Evolutionary conservation across 192 early-diverging fungal genomes (phyloP), one percentile per base, ranked within the genome.

Genomic region (Gaertneriomyces sp.): DNA sequence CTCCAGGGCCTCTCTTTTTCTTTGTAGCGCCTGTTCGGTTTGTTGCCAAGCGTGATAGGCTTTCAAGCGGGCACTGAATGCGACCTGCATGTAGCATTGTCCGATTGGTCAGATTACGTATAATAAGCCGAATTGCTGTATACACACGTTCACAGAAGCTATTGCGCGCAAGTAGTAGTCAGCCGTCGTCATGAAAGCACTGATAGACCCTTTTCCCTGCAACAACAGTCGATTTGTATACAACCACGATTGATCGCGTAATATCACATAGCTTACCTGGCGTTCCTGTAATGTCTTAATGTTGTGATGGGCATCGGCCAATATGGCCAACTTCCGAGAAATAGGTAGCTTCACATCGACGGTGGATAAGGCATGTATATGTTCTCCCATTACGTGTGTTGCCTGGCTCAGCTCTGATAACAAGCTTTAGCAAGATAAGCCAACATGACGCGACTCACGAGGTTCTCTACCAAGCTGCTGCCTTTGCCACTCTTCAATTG

Each of bases 111-210:
- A 58, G 53, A 38, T 54, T 56, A n/a, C 55, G 2, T 45, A 33
- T 49, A 5, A 10, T 7, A 4, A 16, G 10, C n/a, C 54, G 54
- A 56, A 41, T 38, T 74, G 25, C 25, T 1, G 53, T 1, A 51
- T 39, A 19, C 56, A 33, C 33, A 87, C 84, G 53, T 91, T 86
- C 69, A 93, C 88, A 0, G 91, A 86, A 5, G 84, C 88, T 63
- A 93, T 91, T 62, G 90, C 81, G n/a, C 91, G 86, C 69, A 94
- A 82, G 69, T 96, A 90, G 70, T 95, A 93, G 57, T 96, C 93
- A 52, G 90, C 88, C 2, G 86, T 93, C 56, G 87, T 79, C 72
- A 87, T 87, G 57, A 94, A 74, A 5, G 88, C 78, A 7, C 84
- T 60, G 42, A 94, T 81, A 74, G 95, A 92, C 47, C 81, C 78